Percentiles rank a stretch among this genome's conserved stretches.
phyloP scores from a whole-genome alignment of 495 filamentous ascomycete species.

The Podospora pseudopauciseta region DNA sequence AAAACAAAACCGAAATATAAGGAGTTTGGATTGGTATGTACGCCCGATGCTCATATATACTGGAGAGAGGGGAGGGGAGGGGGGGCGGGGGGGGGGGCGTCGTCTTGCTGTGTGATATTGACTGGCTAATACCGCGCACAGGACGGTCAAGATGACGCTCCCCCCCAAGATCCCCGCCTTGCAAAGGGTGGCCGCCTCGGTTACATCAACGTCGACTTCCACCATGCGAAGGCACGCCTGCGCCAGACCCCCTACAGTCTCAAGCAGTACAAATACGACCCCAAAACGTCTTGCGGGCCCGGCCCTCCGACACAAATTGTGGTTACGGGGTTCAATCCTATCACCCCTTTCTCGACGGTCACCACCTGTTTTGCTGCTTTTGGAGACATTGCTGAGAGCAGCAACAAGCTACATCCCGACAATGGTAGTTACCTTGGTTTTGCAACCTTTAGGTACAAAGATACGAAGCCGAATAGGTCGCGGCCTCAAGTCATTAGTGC shows the following conservation, averaged over 20 bases:
- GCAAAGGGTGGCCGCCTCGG: conserved; percentile 53
- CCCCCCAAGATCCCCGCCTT: conserved; percentile 73
- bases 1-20: conserved; percentile 65
- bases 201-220: conserved; percentile 60
- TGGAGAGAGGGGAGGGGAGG: conserved; percentile 4
- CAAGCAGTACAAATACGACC: conserved; percentile 73
- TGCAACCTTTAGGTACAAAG: conserved; percentile 83
- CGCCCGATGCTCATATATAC: conserved; percentile 37
- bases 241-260: conserved; percentile 74
- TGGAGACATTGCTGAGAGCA: conserved; percentile 83
- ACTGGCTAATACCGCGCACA: conserved; percentile 48
- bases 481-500: conserved; percentile 58
- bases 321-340: conserved; percentile 87
- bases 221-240: conserved; percentile 69
- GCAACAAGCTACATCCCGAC: conserved; percentile 86
- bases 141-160: conserved; percentile 61
- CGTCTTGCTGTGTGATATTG: conserved; percentile 49
- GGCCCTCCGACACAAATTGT: conserved; percentile 87
- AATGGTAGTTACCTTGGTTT: conserved; percentile 92
- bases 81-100: conserved; percentile 43
- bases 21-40: conserved; percentile 65
- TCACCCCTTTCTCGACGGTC: conserved; percentile 74
- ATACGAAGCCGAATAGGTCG: conserved; percentile 50
- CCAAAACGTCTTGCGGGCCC: conserved; percentile 75
- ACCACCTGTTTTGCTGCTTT: conserved; percentile 77